Evolutionary conservation across 768 basidiomycete species (phyloP).

Genomic region (Mrakia hoshinonis): DNA sequence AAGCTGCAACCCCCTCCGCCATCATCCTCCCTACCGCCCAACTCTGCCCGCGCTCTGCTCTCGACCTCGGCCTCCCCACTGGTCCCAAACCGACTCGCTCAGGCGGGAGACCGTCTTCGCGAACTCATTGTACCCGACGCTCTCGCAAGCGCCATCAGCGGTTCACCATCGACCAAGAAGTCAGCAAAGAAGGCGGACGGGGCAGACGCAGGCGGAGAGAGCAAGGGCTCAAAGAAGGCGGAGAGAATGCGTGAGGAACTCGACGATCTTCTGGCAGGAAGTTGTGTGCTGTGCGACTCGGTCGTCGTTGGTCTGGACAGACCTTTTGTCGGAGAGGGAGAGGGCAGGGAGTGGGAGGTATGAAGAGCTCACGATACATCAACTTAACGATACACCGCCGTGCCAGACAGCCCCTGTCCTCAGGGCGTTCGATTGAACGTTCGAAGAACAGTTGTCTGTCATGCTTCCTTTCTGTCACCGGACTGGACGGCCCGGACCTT

Average conservation of each 20-base stretch:
- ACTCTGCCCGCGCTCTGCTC: conserved; percentile 52
- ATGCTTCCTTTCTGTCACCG: too few relatives aligned
- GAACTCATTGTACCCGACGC: conserved; percentile 93
- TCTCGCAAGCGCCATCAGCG: conserved; percentile 69
- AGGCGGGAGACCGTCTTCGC: conserved; percentile 77
- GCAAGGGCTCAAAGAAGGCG: conserved; percentile 44
- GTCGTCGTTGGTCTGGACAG: conserved; percentile 76
- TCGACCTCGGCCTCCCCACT: conserved; percentile 58
- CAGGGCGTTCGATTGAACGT: too few relatives aligned
- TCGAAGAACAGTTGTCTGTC: too few relatives aligned
- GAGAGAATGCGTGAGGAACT: conserved; percentile 73
- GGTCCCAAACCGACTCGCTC: conserved; percentile 55
- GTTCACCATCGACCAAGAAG: conserved; percentile 30
- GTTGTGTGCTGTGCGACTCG: conserved; percentile 87
- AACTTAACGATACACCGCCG: too few relatives aligned
- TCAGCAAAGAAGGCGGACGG: conserved; percentile 23
- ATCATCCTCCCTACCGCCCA: conserved; percentile 19
- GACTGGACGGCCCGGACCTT: too few relatives aligned
- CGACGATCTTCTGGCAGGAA: conserved; percentile 79
- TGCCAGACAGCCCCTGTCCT: too few relatives aligned
- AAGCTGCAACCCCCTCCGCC: neutral
- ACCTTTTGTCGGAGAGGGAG: conserved; percentile 65
- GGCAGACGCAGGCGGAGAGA: neutral
- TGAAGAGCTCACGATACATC: neutral
- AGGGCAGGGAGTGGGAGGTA: conserved; percentile 33